Evolutionary conservation across 495 filamentous ascomycete species (phyloP).

Genomic region (Bombardia bombarda): DNA sequence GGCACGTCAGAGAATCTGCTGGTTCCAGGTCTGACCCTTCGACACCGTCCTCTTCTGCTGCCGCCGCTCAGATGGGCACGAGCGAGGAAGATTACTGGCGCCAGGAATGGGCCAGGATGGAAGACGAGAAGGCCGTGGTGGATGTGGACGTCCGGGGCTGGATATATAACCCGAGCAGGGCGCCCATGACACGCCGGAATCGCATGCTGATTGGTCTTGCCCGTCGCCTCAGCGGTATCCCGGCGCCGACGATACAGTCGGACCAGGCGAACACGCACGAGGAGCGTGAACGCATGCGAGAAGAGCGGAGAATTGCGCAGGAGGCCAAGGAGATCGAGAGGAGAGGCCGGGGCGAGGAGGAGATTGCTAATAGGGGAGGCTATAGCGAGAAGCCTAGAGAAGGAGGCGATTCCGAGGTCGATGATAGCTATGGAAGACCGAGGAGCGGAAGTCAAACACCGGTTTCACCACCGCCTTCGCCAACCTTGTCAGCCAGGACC

Average conservation of each 20-base stretch:
- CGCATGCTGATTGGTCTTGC: conserved; percentile 77
- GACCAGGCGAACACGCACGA: conserved; percentile 19
- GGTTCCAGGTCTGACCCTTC: conserved; percentile 6
- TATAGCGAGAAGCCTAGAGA: conserved; percentile 36
- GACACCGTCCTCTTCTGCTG: background rate
- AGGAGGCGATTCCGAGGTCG: conserved; percentile 23
- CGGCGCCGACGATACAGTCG: conserved; percentile 41
- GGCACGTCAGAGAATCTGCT: conserved; percentile 43
- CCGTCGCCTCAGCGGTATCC: conserved; percentile 75
- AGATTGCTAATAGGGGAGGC: conserved; percentile 57
- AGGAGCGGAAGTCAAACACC: conserved; percentile 15
- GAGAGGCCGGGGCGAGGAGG: conserved; percentile 60
- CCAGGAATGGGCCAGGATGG: conserved; percentile 58
- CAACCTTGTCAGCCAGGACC: conserved; percentile 19
- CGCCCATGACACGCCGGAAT: conserved; percentile 83
- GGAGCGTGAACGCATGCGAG: conserved; percentile 34
- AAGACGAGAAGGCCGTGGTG: conserved; percentile 74
- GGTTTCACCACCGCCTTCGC: conserved; percentile 25
- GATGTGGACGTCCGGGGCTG: conserved; percentile 94
- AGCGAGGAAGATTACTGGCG: conserved; percentile 60
- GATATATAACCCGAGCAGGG: conserved; percentile 79
- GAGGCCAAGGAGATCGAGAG: conserved; percentile 68
- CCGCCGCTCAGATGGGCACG: conserved; percentile 13
- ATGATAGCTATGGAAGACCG: conserved; percentile 4
- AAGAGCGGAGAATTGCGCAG: conserved; percentile 55